Base-by-base conservation (phyloP, 2,329 filamentous ascomycete genomes). In the Botrytis sinoallii region DNA sequence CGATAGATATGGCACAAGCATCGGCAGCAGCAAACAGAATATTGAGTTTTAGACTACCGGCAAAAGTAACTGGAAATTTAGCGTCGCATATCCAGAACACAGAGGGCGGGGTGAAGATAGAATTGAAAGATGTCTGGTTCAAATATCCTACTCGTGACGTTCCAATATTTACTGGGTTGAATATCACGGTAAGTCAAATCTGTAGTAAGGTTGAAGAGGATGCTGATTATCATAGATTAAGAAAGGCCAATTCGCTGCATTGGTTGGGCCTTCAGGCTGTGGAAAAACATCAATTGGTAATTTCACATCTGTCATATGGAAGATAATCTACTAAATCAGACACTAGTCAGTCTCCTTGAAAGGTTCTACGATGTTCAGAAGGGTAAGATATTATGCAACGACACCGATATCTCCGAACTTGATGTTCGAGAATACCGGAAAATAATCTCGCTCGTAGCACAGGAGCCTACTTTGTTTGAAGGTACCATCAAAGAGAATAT, bases 401-500 rank as follows among this genome's bases (percentile, higher is more conserved):
- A 86, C 8, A 84, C 84, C 69, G 86, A 91, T 77, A 88, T 94
- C 61, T 81, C 84, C 1, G 80, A 85, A 1, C 80, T 93, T 70
- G 88, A 91, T 72, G 85, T 91, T 0, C 85, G 85, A 74, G 83
- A 86, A 29, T 93, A 93, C 80, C 88, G 92, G 59, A 85, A 86
- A 73, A 83, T 88, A 52, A 84, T 94, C 20, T 91, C 91, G 1
- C 86, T 95, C 0, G 92, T 95, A 0, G 89, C 91, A 5, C 92
- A 95, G 81, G 92, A 95, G 80, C 87, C 92, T 14, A 90, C 90
- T 0, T 85, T 95, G 79, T 79, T 79, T 38, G 89, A 90, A 80
- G 86, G 87, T 20, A 89, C 89, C 0, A 86, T 94, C 32, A 86
- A 88, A 29, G 91, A 94, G 75, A 93, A 93, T 77, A 88, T 93